Conservation (phyloP, 108 stramenopile genomes). For the Cyclotella atomus region DNA sequence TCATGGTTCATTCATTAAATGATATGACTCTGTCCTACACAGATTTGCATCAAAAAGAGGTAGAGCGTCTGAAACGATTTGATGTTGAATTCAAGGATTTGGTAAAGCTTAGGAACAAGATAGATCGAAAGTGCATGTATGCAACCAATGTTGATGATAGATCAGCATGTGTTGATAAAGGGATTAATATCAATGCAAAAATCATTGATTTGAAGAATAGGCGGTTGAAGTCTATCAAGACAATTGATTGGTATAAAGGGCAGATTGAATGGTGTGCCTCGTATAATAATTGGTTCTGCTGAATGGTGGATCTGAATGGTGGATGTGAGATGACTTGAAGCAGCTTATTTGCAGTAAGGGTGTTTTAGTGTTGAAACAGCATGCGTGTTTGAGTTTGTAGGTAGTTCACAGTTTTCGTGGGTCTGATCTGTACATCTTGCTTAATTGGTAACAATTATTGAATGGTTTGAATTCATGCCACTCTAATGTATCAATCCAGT, state of each 20-base stretch:
- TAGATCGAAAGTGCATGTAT: conserved; percentile 38
- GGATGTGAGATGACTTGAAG: not conserved
- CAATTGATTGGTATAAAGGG: conserved; percentile 32
- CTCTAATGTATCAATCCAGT: no score
- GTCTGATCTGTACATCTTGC: no score
- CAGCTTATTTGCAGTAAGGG: no score
- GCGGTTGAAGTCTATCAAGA: conserved; percentile 17
- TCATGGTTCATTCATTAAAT: conserved; percentile 35
- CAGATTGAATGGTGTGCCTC: conserved; percentile 45
- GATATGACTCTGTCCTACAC: conserved; percentile 32
- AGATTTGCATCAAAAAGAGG: conserved; percentile 19
- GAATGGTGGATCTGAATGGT: not conserved
- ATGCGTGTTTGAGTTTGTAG: no score
- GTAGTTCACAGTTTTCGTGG: no score
- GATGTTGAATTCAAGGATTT: conserved; percentile 41
- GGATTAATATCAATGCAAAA: conserved; percentile 32
- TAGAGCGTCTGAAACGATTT: conserved; percentile 27
- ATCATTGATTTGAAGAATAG: conserved; percentile 25
- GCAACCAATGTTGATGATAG: conserved; percentile 27
- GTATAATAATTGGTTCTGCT: conserved; percentile 53
- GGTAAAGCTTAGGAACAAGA: conserved; percentile 35
- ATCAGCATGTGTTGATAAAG: conserved; percentile 38
- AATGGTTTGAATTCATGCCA: no score
- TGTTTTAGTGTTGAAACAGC: no score
- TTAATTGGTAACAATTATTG: no score